phyloP scores from a whole-genome alignment of 495 filamentous ascomycete species.

The Bryoglossum gracile region DNA sequence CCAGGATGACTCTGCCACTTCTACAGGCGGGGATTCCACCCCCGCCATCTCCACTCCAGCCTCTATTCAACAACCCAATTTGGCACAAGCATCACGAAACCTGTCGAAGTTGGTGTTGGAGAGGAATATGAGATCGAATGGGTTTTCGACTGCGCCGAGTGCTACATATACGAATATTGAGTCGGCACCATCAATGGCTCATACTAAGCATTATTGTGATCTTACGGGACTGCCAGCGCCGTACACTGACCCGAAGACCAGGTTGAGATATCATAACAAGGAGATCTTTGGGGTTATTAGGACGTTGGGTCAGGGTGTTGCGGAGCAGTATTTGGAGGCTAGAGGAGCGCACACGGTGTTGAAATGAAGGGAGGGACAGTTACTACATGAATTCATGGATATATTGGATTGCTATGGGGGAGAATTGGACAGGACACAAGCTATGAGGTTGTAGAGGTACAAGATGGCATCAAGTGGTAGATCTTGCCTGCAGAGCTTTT shows the following conservation, averaged over 20 bases:
- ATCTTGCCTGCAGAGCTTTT: background rate
- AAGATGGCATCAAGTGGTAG: no score
- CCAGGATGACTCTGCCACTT: conserved; percentile 41
- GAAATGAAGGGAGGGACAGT: conserved; percentile 45
- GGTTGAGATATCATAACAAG: conserved; percentile 78
- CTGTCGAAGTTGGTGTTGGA: conserved; percentile 79
- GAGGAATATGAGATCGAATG: conserved; percentile 40
- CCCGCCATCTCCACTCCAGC: conserved; percentile 43
- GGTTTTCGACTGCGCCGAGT: conserved; percentile 42
- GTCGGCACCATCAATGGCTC: conserved; percentile 73
- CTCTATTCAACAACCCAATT: conserved; percentile 49
- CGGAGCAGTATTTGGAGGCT: conserved; percentile 82
- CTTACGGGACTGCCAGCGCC: conserved; percentile 81
- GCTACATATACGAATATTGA: conserved; percentile 96
- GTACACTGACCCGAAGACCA: conserved; percentile 90
- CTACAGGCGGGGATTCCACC: conserved; percentile 51
- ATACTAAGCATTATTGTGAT: conserved; percentile 83
- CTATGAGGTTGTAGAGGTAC: background rate
- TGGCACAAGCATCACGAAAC: conserved; percentile 77
- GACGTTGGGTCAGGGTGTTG: conserved; percentile 64
- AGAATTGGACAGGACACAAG: no score
- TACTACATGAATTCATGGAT: background rate
- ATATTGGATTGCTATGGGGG: background rate
- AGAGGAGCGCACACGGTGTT: conserved; percentile 87
- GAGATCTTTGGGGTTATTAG: conserved; percentile 82